phyloP scores from a whole-genome alignment of 257 asterid species.

The Perilla frutescens region DNA sequence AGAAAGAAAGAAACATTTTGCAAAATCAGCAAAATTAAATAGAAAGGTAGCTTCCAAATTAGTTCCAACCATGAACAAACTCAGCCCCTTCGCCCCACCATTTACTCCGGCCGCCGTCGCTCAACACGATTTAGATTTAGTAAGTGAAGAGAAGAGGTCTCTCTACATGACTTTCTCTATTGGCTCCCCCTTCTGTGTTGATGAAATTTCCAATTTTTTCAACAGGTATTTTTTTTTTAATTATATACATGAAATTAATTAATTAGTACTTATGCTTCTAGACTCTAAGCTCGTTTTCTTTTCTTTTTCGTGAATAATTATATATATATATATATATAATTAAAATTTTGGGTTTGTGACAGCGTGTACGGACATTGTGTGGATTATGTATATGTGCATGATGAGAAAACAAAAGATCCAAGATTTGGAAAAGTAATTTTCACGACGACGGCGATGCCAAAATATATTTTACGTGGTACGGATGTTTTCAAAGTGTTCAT shows the following conservation, averaged over 20 bases:
- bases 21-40: not conserved
- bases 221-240: not conserved
- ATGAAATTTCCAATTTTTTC: not conserved
- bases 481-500: too few species aligned
- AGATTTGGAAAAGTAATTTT: too few species aligned
- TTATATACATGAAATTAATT: too few species aligned
- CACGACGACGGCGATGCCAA: too few species aligned
- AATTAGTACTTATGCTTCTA: too few species aligned
- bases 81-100: slow-evolving; percentile 13
- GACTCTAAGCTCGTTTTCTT: not conserved
- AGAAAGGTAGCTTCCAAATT: too few species aligned
- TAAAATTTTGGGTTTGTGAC: not conserved
- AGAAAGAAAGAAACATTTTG: too few species aligned
- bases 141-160: slow-evolving; percentile 2
- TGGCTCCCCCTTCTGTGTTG: not conserved
- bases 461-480: too few species aligned
- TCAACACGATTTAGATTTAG: not conserved
- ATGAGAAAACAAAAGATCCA: too few species aligned
- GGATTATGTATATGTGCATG: too few species aligned
- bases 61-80: not conserved
- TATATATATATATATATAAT: not conserved
- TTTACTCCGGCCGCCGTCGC: not conserved
- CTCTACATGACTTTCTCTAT: slow-evolving; percentile 21
- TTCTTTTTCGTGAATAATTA: not conserved
- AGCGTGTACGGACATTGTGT: not conserved